A percentile compares a stretch with the other conserved stretches of the same genome.
Evolutionary conservation across 192 early-diverging fungal genomes (phyloP).

Genomic region (Umbelopsis vinacea): DNA sequence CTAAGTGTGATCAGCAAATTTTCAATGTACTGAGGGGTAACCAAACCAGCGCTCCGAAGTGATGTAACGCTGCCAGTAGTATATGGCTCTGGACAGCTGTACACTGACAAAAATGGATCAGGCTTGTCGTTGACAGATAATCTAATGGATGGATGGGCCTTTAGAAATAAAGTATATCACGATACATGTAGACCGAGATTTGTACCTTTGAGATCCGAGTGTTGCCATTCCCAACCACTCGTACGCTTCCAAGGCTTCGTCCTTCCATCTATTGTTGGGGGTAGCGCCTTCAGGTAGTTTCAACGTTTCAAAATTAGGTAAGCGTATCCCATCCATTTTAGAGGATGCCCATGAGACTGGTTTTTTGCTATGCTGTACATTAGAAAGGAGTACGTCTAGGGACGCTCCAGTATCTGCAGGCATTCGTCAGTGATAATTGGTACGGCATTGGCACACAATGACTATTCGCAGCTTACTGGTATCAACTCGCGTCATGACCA

Average conservation of each 20-base stretch:
- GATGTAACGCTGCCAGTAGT: not conserved
- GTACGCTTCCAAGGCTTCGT: slow-evolving; percentile 20
- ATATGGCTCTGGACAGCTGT: slow-evolving; percentile 15
- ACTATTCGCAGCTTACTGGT: slow-evolving; percentile 7
- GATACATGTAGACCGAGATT: not conserved
- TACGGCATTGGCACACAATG: too few relatives aligned
- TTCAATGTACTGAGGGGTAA: not conserved
- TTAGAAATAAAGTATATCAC: not conserved
- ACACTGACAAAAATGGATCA: slow-evolving; percentile 34
- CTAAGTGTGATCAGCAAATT: not conserved
- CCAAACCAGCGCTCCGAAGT: not conserved
- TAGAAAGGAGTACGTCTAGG: not conserved
- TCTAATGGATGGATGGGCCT: not conserved
- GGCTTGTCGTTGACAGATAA: slow-evolving; percentile 5
- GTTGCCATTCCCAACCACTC: slow-evolving; percentile 37
- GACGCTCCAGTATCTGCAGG: not conserved
- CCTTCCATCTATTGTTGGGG: slow-evolving; percentile 15
- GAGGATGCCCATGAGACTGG: not conserved
- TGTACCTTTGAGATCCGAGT: slow-evolving; percentile 25
- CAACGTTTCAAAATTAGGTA: slow-evolving; percentile 29
- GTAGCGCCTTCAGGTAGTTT: not conserved
- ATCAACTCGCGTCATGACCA: slow-evolving; percentile 25
- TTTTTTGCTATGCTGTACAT: not conserved
- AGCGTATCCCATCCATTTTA: slow-evolving; percentile 1
- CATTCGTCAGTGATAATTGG: too few relatives aligned